Conservation (phyloP, 2,329 filamentous ascomycete genomes). For the Alternaria viburni region DNA sequence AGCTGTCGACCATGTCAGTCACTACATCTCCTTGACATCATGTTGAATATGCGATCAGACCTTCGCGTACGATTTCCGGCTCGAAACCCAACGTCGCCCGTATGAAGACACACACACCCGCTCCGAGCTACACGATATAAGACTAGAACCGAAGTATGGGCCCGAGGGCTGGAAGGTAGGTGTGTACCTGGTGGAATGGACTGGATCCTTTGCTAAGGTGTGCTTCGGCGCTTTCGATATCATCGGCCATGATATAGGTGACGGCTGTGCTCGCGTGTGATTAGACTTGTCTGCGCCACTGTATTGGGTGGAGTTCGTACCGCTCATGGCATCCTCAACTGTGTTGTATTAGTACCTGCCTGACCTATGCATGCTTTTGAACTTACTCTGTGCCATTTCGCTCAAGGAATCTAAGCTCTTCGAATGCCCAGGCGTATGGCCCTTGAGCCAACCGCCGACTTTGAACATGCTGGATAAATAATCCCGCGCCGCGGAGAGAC, state of each 20-base stretch:
- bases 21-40: neutral
- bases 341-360: constrained; percentile 22
- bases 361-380: neutral
- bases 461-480: constrained; percentile 33
- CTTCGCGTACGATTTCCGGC: constrained; percentile 85
- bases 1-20: constrained; percentile 56
- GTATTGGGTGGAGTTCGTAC: constrained; percentile 32
- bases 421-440: constrained; percentile 50
- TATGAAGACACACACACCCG: constrained; percentile 83
- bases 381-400: constrained; percentile 63
- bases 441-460: constrained; percentile 50
- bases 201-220: constrained; percentile 69
- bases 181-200: constrained; percentile 76
- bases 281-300: constrained; percentile 23
- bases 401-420: constrained; percentile 64
- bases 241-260: constrained; percentile 82
- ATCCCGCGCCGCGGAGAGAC: neutral
- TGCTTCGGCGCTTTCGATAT: constrained; percentile 82
- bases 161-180: neutral
- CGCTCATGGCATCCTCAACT: constrained; percentile 57
- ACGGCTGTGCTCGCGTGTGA: constrained; percentile 58
- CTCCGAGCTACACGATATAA: constrained; percentile 66
- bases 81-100: constrained; percentile 88
- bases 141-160: constrained; percentile 4
- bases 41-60: constrained; percentile 41